Conservation (phyloP, 2,329 filamentous ascomycete genomes). For the Endoconidiophora laricicola region DNA sequence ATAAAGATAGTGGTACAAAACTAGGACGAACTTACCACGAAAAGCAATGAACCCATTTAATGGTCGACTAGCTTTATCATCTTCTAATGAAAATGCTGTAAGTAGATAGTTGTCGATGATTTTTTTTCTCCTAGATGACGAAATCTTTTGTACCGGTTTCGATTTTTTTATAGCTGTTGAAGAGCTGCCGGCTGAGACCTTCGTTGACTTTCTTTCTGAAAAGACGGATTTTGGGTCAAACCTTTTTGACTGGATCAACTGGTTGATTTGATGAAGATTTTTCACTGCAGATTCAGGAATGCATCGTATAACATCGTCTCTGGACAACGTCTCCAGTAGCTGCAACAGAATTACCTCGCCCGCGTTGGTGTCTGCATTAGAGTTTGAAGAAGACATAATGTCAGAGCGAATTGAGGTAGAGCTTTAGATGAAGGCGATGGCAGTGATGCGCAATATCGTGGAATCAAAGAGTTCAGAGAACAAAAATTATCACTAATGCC, state of each 20-base stretch:
- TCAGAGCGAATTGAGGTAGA: neutral
- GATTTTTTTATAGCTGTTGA: neutral
- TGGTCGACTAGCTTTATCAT: conserved; percentile 3
- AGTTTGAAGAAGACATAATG: neutral
- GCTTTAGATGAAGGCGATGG: too few species aligned
- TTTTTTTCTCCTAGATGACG: neutral
- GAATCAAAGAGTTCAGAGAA: too few species aligned
- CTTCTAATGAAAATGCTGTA: neutral
- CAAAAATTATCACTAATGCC: too few species aligned
- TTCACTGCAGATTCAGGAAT: conserved; percentile 6
- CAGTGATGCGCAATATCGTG: too few species aligned
- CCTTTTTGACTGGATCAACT: neutral
- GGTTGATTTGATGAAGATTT: conserved; percentile 5
- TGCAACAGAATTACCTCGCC: conserved; percentile 3
- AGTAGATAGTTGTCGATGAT: neutral
- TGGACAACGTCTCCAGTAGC: conserved; percentile 1
- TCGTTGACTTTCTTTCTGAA: neutral
- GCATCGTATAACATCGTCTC: conserved; percentile 2
- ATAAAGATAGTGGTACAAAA: neutral
- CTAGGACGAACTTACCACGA: conserved; percentile 16
- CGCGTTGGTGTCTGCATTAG: neutral
- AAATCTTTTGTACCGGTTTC: too few species aligned
- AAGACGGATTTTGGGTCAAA: conserved; percentile 1
- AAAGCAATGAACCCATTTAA: conserved; percentile 21
- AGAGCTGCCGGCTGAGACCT: neutral